These are phyloP conservation scores for Saksenaea vasiformis DNA, from an alignment of 371 early-diverging fungal genomes.

Conservation along the genomic window DNA sequence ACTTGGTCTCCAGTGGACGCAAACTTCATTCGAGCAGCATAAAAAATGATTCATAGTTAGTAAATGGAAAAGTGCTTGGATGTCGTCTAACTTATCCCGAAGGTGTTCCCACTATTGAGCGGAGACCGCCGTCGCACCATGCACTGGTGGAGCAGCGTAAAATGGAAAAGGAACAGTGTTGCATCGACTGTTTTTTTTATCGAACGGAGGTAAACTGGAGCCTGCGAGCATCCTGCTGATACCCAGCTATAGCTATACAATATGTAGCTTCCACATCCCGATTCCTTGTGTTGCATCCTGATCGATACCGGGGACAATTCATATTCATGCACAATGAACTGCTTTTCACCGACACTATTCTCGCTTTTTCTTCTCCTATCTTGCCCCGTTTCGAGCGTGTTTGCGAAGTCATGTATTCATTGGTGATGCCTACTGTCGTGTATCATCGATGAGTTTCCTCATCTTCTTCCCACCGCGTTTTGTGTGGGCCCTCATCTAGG, in stretches of 20 bases:
- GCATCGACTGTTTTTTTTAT: not conserved
- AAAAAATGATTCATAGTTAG: no score
- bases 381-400: not conserved
- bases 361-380: not conserved
- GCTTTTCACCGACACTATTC: not conserved
- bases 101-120: not conserved
- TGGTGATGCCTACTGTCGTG: not conserved
- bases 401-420: not conserved
- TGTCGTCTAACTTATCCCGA: not conserved
- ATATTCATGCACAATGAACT: not conserved
- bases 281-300: not conserved
- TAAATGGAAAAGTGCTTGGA: no score
- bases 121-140: not conserved
- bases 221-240: not conserved
- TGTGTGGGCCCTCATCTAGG: not conserved
- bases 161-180: not conserved
- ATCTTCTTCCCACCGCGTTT: not conserved
- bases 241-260: not conserved
- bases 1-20: no score
- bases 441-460: not conserved
- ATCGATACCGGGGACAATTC: not conserved
- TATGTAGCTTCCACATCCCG: slow-evolving; percentile 2
- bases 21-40: no score
- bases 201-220: not conserved
- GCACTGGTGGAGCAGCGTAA: not conserved